Conservation (phyloP, 2,329 filamentous ascomycete species). For the Botrytis deweyae region DNA sequence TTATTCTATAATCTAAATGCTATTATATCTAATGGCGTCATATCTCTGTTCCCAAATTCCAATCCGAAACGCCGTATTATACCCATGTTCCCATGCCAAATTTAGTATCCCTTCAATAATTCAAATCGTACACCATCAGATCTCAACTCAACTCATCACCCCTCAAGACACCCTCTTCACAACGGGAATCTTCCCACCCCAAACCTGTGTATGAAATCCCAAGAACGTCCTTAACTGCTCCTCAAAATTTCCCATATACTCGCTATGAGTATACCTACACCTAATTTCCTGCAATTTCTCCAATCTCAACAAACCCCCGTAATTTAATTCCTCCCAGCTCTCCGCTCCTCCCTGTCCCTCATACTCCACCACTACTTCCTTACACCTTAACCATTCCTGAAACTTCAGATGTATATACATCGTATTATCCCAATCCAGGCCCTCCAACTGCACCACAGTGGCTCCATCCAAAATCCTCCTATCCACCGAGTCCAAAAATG, state of each 20-base stretch:
- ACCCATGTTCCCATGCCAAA: not conserved
- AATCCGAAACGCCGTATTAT: not conserved
- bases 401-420: conserved; percentile 17
- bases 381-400: conserved; percentile 5
- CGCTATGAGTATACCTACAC: conserved; percentile 12
- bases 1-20: not conserved
- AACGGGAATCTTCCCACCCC: not conserved
- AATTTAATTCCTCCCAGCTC: conserved; percentile 13
- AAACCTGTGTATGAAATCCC: conserved; percentile 7
- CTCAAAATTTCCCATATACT: conserved; percentile 19
- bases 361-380: conserved; percentile 6
- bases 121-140: not conserved
- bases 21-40: not conserved
- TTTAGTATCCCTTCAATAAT: not conserved
- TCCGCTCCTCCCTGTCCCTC: conserved; percentile 12
- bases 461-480: not conserved
- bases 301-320: conserved; percentile 1
- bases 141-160: not conserved
- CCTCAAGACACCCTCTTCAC: not conserved
- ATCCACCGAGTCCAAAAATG: not conserved
- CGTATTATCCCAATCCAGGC: conserved; percentile 17
- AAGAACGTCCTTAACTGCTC: conserved; percentile 11
- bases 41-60: not conserved
- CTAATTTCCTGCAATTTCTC: not conserved
- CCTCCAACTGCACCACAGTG: not conserved